A percentile compares a stretch with the other conserved stretches of the same genome.
Conservation (phyloP, 331 rosid species). For the Saraca asoca region DNA sequence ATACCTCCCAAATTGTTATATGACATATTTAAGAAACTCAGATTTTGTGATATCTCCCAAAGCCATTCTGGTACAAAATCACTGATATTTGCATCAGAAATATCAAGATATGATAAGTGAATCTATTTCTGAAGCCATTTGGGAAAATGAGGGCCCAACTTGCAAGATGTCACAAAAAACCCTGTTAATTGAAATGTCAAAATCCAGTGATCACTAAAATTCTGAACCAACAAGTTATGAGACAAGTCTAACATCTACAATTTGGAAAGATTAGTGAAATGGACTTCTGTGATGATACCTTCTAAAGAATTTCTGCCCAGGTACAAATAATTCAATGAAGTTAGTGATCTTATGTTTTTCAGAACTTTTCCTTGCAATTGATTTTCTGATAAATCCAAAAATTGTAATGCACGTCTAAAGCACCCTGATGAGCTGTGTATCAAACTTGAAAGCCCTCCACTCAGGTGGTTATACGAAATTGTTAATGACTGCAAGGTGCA, state of each 20-base stretch:
- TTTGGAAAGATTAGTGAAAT: conserved; percentile 32
- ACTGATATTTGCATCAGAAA: conserved; percentile 18
- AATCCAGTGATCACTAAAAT: conserved; percentile 20
- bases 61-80: neutral
- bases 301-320: conserved; percentile 25
- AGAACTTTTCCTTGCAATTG: neutral
- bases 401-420: no score
- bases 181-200: conserved; percentile 37
- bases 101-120: neutral
- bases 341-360: conserved; percentile 17
- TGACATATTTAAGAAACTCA: no score
- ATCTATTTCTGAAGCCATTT: conserved; percentile 37
- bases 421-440: no score
- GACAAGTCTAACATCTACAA: conserved; percentile 10
- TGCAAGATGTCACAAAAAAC: conserved; percentile 30
- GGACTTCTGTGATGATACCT: conserved; percentile 30
- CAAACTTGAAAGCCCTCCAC: neutral
- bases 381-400: neutral
- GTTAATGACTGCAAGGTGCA: neutral
- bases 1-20: no score
- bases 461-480: neutral
- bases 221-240: conserved; percentile 17
- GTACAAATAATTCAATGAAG: neutral
- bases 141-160: conserved; percentile 38
- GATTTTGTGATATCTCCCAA: no score